Evolutionary conservation across 768 basidiomycete species (phyloP), one percentile per base, ranked within the genome.

Genomic region (Termitomyces sp.): DNA sequence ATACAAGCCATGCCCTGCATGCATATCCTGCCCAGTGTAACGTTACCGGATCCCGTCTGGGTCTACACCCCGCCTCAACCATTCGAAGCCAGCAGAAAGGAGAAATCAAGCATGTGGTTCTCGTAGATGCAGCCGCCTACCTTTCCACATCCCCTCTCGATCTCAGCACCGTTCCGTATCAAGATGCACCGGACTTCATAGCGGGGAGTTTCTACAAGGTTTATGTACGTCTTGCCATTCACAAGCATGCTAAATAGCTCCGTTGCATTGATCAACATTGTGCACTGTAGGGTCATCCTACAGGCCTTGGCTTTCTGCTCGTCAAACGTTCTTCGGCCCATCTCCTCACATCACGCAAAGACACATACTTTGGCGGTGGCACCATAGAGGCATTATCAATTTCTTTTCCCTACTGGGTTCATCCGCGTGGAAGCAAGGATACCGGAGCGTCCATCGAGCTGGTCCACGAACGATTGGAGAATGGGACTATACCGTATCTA

Each of bases 1-100:
- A 9, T 21, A 17, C 17, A 27, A 48, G 27, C 7, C 40, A 30
- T 16, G 42, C 53, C 12, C 45, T 61, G 12, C 49, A 61, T 27
- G 60, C 57, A 3, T 61, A 61, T 51, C 60, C 60, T 45, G 60
- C 60, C 4, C 60, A 61, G 19, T 61, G 60, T 27, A 61, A 61
- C 21, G 60, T 61, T 32, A 61, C 60, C 19, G 60, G 60, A 43
- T 58, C 60, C 16, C 60, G 60, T 40, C 57, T 61, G 2, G 60
- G 60, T 42, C 32, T 61, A 16, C 57, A 56, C 28, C 60, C 60
- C n/a, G 54, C 60, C 21, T 40, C 44, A 25, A 35, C 58, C 8
- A 28, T 56, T 27, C 43, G 50, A 8, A 41, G 10, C 35, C 37
- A 21, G 34, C 52, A 55, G 50, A 37, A 46, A 10, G 34, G n/a